Conservation (phyloP, 208 protist species). For the Crithidia expoeki region DNA sequence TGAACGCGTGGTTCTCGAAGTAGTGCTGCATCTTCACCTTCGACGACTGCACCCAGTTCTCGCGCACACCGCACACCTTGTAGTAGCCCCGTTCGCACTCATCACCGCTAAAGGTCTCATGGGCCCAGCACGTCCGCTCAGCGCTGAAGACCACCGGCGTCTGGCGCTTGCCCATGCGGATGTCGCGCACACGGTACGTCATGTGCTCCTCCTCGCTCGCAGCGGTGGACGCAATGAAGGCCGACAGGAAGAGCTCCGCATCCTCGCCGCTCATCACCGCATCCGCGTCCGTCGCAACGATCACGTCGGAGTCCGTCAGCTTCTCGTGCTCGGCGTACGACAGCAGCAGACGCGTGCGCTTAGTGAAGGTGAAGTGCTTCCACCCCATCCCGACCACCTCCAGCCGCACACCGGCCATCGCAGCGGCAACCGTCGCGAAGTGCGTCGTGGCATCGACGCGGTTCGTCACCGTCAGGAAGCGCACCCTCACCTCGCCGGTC, state of each 20-base stretch:
- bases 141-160: constrained; percentile 3
- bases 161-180: constrained; percentile 1
- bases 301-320: constrained; percentile 1
- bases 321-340: background rate
- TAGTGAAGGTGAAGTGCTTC: background rate
- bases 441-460: background rate
- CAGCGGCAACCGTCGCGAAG: background rate
- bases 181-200: constrained; percentile 4
- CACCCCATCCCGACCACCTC: background rate
- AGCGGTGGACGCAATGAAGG: constrained; percentile 3
- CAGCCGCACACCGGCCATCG: constrained; percentile 6
- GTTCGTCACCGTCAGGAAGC: constrained; percentile 3
- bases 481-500: background rate
- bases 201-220: constrained; percentile 6
- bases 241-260: background rate
- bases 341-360: background rate
- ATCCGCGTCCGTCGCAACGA: background rate
- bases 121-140: background rate
- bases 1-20: background rate
- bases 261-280: constrained; percentile 9
- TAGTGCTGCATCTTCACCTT: background rate
- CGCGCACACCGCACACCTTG: background rate
- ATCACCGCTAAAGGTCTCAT: background rate
- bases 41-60: background rate
- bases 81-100: background rate